Percentiles rank a stretch among this genome's conserved stretches.
These are phyloP conservation scores for Trichocladium uniseriatum DNA, from an alignment of 495 filamentous ascomycete genomes.

Conservation along the genomic window DNA sequence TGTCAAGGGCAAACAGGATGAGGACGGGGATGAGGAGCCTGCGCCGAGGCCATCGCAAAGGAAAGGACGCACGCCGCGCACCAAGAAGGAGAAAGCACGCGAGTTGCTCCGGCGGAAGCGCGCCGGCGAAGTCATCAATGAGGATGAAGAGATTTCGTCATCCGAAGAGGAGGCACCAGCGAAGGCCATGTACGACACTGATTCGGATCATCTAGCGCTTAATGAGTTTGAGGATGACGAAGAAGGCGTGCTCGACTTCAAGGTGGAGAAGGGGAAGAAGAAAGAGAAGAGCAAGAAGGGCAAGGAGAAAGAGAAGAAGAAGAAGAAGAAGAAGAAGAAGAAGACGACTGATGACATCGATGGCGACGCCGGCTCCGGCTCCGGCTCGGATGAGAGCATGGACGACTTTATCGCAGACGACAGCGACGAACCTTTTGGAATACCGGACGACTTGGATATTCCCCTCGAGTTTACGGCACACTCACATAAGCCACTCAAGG, in stretches of 20 bases:
- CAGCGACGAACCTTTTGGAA: conserved; percentile 52
- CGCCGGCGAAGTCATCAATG: conserved; percentile 44
- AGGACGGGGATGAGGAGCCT: conserved; percentile 4
- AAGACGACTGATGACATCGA: conserved; percentile 9
- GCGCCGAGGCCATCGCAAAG: not conserved
- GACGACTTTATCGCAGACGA: conserved; percentile 65
- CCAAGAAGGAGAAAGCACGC: conserved; percentile 22
- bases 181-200: conserved; percentile 35
- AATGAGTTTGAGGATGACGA: conserved; percentile 43
- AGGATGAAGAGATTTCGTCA: conserved; percentile 23
- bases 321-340: conserved; percentile 6
- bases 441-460: conserved; percentile 46
- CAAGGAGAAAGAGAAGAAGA: conserved; percentile 9
- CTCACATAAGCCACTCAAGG: conserved; percentile 56
- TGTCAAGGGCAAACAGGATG: not conserved
- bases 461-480: conserved; percentile 64
- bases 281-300: conserved; percentile 10
- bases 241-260: conserved; percentile 17
- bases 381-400: conserved; percentile 54
- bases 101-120: conserved; percentile 30
- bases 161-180: conserved; percentile 28
- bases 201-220: conserved; percentile 31
- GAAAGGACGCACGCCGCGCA: conserved; percentile 9
- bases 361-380: too few relatives aligned
- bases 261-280: conserved; percentile 8